phyloP scores from a whole-genome alignment of 805 yeast species.

The Komagataella populi region DNA sequence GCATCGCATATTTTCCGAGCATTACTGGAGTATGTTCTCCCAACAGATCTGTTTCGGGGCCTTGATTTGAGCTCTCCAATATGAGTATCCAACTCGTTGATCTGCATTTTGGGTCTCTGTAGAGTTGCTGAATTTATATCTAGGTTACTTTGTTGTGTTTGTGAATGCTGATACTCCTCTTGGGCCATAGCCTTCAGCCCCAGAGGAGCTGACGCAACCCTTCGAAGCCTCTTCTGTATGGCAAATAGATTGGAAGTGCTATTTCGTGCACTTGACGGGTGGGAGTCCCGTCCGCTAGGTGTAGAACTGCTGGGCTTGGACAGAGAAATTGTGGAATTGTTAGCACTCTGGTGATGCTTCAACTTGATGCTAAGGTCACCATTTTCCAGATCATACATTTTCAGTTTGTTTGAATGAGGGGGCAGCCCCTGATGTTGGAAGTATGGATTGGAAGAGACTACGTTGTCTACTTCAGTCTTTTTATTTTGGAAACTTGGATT shows the following conservation, averaged over 20 bases:
- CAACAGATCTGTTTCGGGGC: slow-evolving; percentile 31
- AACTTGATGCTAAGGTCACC: slow-evolving; percentile 13
- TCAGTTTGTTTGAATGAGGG: slow-evolving; percentile 21
- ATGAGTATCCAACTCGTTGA: slow-evolving; percentile 14
- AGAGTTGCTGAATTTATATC: not conserved
- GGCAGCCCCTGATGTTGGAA: slow-evolving; percentile 48
- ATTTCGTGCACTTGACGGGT: slow-evolving; percentile 1
- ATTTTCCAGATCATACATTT: slow-evolving; percentile 1
- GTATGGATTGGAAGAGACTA: slow-evolving; percentile 27
- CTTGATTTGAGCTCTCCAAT: slow-evolving; percentile 22
- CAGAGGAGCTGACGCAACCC: slow-evolving; percentile 81
- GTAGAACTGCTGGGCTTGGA: not conserved
- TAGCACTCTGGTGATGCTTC: slow-evolving; percentile 17
- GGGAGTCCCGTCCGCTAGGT: not conserved
- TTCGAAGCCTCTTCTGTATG: slow-evolving; percentile 31
- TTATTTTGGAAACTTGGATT: not conserved
- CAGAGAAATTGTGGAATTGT: slow-evolving; percentile 13
- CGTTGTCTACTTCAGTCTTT: not conserved
- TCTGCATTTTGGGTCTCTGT: slow-evolving; percentile 1
- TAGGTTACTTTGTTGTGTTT: not conserved
- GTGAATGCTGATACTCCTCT: slow-evolving; percentile 6
- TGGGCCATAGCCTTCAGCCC: slow-evolving; percentile 26
- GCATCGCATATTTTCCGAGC: slow-evolving; percentile 64
- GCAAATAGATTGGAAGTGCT: slow-evolving; percentile 11
- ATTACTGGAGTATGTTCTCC: slow-evolving; percentile 55